Evolutionary conservation across 2,329 filamentous ascomycete species (phyloP), one percentile per base, ranked within the genome.

Genomic region (Sclerotinia glacialis): DNA sequence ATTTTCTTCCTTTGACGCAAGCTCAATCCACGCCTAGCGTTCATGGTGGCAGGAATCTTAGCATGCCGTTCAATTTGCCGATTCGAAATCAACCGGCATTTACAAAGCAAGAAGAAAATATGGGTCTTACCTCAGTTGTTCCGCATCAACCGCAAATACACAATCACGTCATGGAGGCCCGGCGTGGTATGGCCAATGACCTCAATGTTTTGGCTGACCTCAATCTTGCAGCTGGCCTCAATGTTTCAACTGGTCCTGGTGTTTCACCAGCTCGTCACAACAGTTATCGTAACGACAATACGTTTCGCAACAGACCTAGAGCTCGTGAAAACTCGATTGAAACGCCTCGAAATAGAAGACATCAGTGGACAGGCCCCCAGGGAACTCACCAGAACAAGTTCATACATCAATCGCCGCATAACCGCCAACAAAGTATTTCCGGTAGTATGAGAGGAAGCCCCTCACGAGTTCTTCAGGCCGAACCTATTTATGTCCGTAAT

Each of bases 401-500:
- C 26, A n/a, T 31, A 3, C 28, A 31, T n/a, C 64, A 62, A 31
- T 26, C 46, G 3, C 64, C 46, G 12, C 26, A 61, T 18, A 26
- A 42, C 16, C 34, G 31, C 2, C 54, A 28, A 61, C 55, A 34
- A 37, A 60, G 31, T n/a, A 37, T 46, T 7, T 53, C 56, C 28
- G 28, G 28, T 52, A 46, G 34, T 44, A 61, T 31, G 9, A n/a
- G 37, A 53, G 64, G 21, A 23, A 66, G 55, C 31, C 64, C 64
- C 12, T 12, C 64, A 26, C 37, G 26, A 44, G 47, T 9, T 31
- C 4, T 12, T 42, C 64, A 52, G 6, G 21, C 18, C 12, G 63
- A 60, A 21, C 67, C 66, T 21, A 56, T 69, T 18, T 69, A 69
- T 42, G 40, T 69, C 8, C 66, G 49, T 23, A 67, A 66, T 31